Base-by-base conservation (phyloP, 805 yeast species). In the Candida andamanensis region DNA sequence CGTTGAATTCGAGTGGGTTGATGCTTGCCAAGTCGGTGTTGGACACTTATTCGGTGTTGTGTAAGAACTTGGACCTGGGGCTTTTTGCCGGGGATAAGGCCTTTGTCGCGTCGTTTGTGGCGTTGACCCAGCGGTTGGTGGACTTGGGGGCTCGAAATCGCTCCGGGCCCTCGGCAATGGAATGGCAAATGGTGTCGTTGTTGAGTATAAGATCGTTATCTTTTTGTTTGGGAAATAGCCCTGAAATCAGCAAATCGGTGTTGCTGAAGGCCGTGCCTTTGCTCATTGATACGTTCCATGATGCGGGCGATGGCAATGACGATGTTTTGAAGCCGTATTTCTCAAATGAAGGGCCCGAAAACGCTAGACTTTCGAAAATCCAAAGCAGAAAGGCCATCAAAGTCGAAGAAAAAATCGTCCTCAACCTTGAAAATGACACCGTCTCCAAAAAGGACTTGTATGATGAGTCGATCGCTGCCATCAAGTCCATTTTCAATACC, bases 401-500 rank as follows among this genome's bases (percentile, higher is more conserved):
- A 12, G 29, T 26, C 11, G 40, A 39, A 24, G 36, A 46, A 16
- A 37, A 44, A 33, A 44, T 54, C 26, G 49, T 45, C 6, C 47
- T 48, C 5, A 51, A 53, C 23, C 52, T 57, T 23, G 65, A 64
- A 11, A 60, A 63, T 33, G 59, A 59, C 15, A 44, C 49, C 4
- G 50, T 65, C 16, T 56, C 67, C 41, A 49, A 47, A 5, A 52
- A 51, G 5, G 63, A 72, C 26, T 59, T 75, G 4, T 56, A 65
- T 15, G 67, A 67, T 20, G 74, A 75, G 16, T 63, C 76, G 39
- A 32, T 67, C 16, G 39, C 49, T 6, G 70, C 85, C 0, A 60
- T 89, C 41, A 70, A 69, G 30, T 52, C 75, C 1, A 71, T 78
- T 35, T 86, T 85, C 51, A 76, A 76, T 44, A 75, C 92, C 1